Evolutionary conservation across 805 yeast genomes (phyloP).

Genomic region (Kodamaea hsintzibuensis): DNA sequence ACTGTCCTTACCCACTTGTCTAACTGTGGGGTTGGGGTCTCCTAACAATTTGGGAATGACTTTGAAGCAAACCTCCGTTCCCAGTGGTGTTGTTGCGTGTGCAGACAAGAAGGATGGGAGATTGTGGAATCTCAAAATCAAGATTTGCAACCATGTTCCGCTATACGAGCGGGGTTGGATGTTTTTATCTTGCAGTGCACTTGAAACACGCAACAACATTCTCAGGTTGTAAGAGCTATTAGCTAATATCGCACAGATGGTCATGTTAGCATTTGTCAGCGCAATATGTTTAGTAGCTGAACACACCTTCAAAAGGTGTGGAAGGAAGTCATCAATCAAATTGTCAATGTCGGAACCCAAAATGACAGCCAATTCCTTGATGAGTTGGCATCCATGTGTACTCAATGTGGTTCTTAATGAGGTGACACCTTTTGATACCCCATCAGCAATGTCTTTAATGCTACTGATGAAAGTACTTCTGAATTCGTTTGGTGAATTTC

Average conservation of each 20-base stretch:
- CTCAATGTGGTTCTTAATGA: conserved; percentile 87
- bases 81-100: conserved; percentile 23
- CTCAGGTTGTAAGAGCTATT: conserved; percentile 56
- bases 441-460: conserved; percentile 42
- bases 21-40: conserved; percentile 79
- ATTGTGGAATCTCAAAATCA: conserved; percentile 52
- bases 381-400: conserved; percentile 69
- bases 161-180: conserved; percentile 69
- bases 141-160: conserved; percentile 67
- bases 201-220: conserved; percentile 48
- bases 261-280: conserved; percentile 55
- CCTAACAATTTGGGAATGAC: conserved; percentile 60
- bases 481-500: conserved; percentile 46
- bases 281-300: conserved; percentile 66
- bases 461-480: conserved; percentile 38
- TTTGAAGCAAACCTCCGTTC: conserved; percentile 36
- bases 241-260: conserved; percentile 54
- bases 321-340: conserved; percentile 50
- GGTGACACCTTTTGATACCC: conserved; percentile 60
- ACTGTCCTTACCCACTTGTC: conserved; percentile 70
- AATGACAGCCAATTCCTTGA: conserved; percentile 61
- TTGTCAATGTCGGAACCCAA: conserved; percentile 45
- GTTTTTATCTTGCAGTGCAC: conserved; percentile 66
- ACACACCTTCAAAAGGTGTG: conserved; percentile 52
- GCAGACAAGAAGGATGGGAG: conserved; percentile 26